Evolutionary conservation across 352 stramenopile species (phyloP).

Genomic region (Phytophthora sp.): DNA sequence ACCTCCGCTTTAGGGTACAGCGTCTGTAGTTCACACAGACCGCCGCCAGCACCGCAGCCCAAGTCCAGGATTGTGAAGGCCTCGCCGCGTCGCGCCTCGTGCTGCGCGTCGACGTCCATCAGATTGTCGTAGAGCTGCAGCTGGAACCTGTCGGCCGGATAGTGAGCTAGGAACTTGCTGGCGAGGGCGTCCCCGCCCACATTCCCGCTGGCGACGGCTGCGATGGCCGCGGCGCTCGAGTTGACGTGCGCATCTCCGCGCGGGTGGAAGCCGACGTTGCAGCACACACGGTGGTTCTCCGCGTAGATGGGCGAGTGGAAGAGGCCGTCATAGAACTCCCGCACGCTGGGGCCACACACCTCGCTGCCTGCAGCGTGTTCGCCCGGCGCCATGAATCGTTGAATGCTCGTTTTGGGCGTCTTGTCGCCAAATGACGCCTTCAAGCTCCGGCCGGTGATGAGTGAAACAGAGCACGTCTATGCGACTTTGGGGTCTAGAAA

Average conservation of each 20-base stretch:
- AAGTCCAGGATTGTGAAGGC: constrained; percentile 63
- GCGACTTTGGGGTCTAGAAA: too few species aligned
- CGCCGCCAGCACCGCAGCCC: constrained; percentile 67
- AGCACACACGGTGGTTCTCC: constrained; percentile 68
- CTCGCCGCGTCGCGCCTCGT: constrained; percentile 32
- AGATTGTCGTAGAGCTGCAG: constrained; percentile 70
- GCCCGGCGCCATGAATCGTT: constrained; percentile 20
- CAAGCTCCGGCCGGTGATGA: constrained; percentile 18
- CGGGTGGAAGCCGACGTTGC: constrained; percentile 70
- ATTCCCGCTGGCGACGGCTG: constrained; percentile 18
- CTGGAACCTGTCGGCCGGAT: constrained; percentile 51
- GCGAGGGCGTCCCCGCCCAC: constrained; percentile 10
- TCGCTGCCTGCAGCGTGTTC: constrained; percentile 4
- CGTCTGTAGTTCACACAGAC: constrained; percentile 64
- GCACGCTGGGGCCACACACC: constrained; percentile 41
- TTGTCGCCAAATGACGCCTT: constrained; percentile 28
- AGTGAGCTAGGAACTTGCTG: constrained; percentile 39
- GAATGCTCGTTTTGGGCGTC: constrained; percentile 3
- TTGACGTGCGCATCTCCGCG: constrained; percentile 26
- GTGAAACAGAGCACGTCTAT: constrained; percentile 13
- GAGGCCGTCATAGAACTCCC: constrained; percentile 80
- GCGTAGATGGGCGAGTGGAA: constrained; percentile 76
- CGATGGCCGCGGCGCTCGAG: constrained; percentile 29
- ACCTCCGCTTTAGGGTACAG: constrained; percentile 60
- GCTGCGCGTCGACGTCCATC: constrained; percentile 43